These are phyloP conservation scores for Alternaria atra DNA, from an alignment of 2,329 filamentous ascomycete species.

Conservation along the genomic window DNA sequence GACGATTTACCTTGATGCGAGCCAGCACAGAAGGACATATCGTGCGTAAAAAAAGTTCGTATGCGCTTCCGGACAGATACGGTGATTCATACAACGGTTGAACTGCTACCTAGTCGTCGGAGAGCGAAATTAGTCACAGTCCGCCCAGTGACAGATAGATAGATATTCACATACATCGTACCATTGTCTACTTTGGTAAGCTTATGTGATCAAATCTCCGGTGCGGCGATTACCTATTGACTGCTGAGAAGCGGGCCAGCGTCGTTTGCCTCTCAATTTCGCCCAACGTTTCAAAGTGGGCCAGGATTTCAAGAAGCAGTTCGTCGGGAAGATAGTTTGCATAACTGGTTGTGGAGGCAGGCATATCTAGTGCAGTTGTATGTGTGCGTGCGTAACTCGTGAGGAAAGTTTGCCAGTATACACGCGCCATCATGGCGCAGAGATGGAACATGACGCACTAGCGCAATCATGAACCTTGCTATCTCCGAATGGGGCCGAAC, in stretches of 20 bases:
- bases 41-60: constrained; percentile 62
- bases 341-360: constrained; percentile 8
- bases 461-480: neutral
- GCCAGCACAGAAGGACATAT: constrained; percentile 63
- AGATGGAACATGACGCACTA: constrained; percentile 13
- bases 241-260: constrained; percentile 62
- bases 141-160: neutral
- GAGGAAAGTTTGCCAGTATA: neutral
- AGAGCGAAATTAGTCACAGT: neutral
- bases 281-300: constrained; percentile 50
- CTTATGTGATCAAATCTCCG: neutral
- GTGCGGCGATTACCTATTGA: constrained; percentile 35
- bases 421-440: neutral
- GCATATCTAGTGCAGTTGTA: constrained; percentile 5
- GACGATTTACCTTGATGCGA: constrained; percentile 48
- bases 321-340: constrained; percentile 62
- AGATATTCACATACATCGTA: constrained; percentile 54
- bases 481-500: constrained; percentile 7
- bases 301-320: constrained; percentile 61
- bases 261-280: constrained; percentile 53
- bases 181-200: constrained; percentile 58
- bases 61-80: constrained; percentile 61
- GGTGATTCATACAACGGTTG: constrained; percentile 63
- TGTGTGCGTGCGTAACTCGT: neutral
- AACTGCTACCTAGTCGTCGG: constrained; percentile 47